Percentiles rank a stretch among this genome's conserved stretches.
Evolutionary conservation across 257 asterid genomes (phyloP).

Genomic region (Rubia yunnanensis): DNA sequence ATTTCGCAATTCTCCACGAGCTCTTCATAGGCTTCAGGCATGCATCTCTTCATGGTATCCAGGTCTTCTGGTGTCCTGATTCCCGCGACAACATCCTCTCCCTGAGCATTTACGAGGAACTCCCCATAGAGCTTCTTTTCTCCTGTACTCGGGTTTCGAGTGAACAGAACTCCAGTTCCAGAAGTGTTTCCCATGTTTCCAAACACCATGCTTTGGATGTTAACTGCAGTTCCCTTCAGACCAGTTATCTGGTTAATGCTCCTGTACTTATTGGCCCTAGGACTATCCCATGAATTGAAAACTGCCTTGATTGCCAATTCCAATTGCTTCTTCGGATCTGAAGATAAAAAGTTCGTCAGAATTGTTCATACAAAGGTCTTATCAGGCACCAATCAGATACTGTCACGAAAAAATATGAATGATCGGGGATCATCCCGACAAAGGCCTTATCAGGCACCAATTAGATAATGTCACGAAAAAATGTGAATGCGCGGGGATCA

Average conservation of each 20-base stretch:
- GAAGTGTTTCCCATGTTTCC: constrained; percentile 98
- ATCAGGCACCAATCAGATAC: background rate
- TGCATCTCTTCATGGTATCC: constrained; percentile 59
- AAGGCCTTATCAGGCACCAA: no score
- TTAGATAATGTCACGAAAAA: no score
- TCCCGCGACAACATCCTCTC: constrained; percentile 98
- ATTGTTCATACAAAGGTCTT: background rate
- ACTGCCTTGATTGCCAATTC: constrained; percentile 87
- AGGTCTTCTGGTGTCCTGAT: constrained; percentile 89
- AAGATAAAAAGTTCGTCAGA: background rate
- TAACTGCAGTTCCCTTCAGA: constrained; percentile 89
- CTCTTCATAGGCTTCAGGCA: constrained; percentile 87
- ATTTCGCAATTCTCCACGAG: constrained; percentile 84
- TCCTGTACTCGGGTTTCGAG: constrained; percentile 91
- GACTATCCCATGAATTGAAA: constrained; percentile 94
- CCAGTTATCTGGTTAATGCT: constrained; percentile 83
- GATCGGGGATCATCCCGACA: no score
- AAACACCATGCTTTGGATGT: constrained; percentile 95
- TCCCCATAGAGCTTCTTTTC: constrained; percentile 95
- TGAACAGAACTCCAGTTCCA: constrained; percentile 94
- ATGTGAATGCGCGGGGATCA: no score
- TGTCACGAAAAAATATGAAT: no score
- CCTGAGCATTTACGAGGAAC: constrained; percentile 93
- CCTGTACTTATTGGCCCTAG: constrained; percentile 77
- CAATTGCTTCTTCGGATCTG: constrained; percentile 78